These are phyloP conservation scores for Colletotrichum sp. DNA, from an alignment of 2,329 filamentous ascomycete genomes.

Conservation along the genomic window DNA sequence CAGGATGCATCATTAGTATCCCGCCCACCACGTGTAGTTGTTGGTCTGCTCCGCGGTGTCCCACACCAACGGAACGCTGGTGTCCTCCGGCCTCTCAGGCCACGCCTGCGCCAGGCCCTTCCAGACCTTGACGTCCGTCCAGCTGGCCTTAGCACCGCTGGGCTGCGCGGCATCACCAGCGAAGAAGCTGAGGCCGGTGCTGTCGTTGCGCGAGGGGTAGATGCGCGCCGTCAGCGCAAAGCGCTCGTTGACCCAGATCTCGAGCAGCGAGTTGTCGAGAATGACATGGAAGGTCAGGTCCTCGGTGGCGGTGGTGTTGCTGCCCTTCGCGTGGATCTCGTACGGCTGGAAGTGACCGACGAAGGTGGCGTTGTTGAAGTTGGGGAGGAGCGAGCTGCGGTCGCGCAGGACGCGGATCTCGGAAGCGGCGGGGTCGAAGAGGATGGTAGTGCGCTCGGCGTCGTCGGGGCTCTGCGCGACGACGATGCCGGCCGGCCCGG, in stretches of 20 bases:
- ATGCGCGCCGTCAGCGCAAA: slow-evolving; percentile 22
- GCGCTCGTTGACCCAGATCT: slow-evolving; percentile 24
- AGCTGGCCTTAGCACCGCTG: not conserved
- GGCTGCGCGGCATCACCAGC: not conserved
- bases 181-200: slow-evolving; percentile 21
- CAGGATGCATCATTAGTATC: slow-evolving; percentile 5
- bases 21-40: slow-evolving; percentile 21
- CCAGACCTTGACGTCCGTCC: slow-evolving; percentile 18
- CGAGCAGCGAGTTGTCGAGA: slow-evolving; percentile 19
- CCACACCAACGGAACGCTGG: slow-evolving; percentile 14
- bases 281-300: slow-evolving; percentile 19
- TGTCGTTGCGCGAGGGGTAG: slow-evolving; percentile 22
- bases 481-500: slow-evolving; percentile 12
- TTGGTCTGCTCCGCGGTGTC: slow-evolving; percentile 18
- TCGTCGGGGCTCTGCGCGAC: slow-evolving; percentile 20
- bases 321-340: not conserved
- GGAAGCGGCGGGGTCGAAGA: slow-evolving; percentile 9
- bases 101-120: slow-evolving; percentile 16
- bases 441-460: slow-evolving; percentile 16
- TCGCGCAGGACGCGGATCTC: slow-evolving; percentile 16
- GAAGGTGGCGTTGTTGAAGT: slow-evolving; percentile 20
- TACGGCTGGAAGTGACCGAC: slow-evolving; percentile 21
- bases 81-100: slow-evolving; percentile 19
- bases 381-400: slow-evolving; percentile 19
- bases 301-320: not conserved